Evolutionary conservation across 352 stramenopile species (phyloP), one percentile per base, ranked within the genome.

Genomic region (Globisporangium nunn): DNA sequence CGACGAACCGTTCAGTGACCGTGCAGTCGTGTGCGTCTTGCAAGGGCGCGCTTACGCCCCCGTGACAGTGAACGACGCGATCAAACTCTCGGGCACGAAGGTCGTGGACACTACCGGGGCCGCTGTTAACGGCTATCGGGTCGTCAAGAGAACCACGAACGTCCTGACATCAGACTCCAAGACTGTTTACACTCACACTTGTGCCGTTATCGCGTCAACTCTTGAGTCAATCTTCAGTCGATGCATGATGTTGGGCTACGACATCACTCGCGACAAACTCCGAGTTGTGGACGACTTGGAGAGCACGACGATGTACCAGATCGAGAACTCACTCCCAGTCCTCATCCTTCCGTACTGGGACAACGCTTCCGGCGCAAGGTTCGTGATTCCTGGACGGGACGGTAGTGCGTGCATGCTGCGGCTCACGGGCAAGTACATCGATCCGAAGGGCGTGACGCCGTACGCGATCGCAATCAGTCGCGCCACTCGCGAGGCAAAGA

Each of bases 1-100:
- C n/a, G 77, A 85, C 46, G 72, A 75, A 49, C 68, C 67, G 6
- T 72, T 64, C 49, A 79, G 68, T 2, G 77, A 84, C 52, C 74
- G 77, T 6, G 6, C 64, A 10, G 29, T 87, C 28, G 71, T 68
- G n/a, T 87, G 77, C 43, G 59, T 69, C 0, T 57, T 75, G 5
- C 55, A 74, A 17, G 74, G 74, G 1, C 59, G 66, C 0, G 58
- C 71, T 17, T 81, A 81, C 55, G 63, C 71, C 40, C 72, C 74
- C 14, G 17, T 70, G 7, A 51, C 68, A 8, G 61, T 85, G 6
- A 69, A 64, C 31, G 58, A 72, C 23, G 57, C 68, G 41, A 63
- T 87, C 30, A 28, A 23, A 17, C 31, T 49, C 4, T 31, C 18
- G 1, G 30, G 29, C 5, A 39, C 51, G 7, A 39, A 37, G 33